phyloP scores from a whole-genome alignment of 1,139 yeast genomes.

The Eremothecium cymbalariae region DNA sequence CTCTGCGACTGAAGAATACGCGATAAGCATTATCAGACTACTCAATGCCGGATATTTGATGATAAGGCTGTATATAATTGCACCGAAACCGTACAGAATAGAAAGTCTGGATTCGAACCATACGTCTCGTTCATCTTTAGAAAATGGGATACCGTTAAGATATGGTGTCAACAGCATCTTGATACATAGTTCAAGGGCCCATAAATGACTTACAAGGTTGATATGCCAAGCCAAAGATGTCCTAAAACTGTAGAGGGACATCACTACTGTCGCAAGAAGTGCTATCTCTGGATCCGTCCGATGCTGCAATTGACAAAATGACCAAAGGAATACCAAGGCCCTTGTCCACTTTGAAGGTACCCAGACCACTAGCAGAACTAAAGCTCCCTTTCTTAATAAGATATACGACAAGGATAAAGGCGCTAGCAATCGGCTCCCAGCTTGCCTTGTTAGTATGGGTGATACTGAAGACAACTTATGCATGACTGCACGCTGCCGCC shows the following conservation, averaged over 20 bases:
- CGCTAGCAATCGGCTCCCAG: too few relatives aligned
- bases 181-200: slow-evolving; percentile 35
- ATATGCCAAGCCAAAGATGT: slow-evolving; percentile 42
- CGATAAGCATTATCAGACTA: slow-evolving; percentile 45
- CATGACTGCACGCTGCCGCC: too few relatives aligned
- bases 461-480: too few relatives aligned
- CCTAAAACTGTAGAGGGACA: background rate
- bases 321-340: slow-evolving; percentile 1
- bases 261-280: background rate
- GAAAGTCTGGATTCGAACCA: slow-evolving; percentile 55
- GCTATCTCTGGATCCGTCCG: slow-evolving; percentile 5
- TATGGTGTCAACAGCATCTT: slow-evolving; percentile 42
- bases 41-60: slow-evolving; percentile 42
- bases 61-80: slow-evolving; percentile 39
- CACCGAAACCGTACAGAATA: slow-evolving; percentile 50
- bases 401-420: too few relatives aligned
- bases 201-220: slow-evolving; percentile 39
- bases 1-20: slow-evolving; percentile 48
- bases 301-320: slow-evolving; percentile 4
- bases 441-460: too few relatives aligned
- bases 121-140: slow-evolving; percentile 37
- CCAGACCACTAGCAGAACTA: background rate
- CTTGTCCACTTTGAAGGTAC: slow-evolving; percentile 1
- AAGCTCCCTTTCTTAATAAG: slow-evolving; percentile 4
- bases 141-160: slow-evolving; percentile 42